A percentile compares a stretch with the other conserved stretches of the same genome.
phyloP scores from a whole-genome alignment of 352 stramenopile genomes.

The Phytopythium litorale region DNA sequence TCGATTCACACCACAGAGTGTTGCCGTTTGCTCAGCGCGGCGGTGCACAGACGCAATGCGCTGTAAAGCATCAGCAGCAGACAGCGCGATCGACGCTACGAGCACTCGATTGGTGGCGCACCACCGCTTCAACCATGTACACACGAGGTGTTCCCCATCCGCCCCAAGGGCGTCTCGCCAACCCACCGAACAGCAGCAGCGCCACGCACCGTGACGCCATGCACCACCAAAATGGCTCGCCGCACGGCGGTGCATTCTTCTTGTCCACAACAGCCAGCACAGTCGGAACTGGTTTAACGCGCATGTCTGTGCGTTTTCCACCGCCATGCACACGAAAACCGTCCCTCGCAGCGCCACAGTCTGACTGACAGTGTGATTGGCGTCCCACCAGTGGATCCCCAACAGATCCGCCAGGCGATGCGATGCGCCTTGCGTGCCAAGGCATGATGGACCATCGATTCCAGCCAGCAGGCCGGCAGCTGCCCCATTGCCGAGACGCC shows the following conservation, averaged over 20 bases:
- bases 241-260: neutral
- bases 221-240: slow-evolving; percentile 2
- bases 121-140: neutral
- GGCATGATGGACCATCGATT: neutral
- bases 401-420: no score
- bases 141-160: no score
- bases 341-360: neutral
- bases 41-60: no score
- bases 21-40: no score
- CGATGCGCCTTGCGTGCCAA: neutral
- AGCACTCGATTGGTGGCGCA: neutral
- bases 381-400: neutral
- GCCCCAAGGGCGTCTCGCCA: no score
- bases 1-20: no score
- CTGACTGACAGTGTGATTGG: neutral
- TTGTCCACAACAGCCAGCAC: neutral
- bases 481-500: neutral
- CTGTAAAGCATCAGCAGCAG: no score
- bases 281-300: neutral
- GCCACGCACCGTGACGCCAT: neutral
- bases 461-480: neutral
- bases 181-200: neutral
- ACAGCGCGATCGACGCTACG: no score
- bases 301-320: neutral
- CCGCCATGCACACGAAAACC: neutral